Conservation (phyloP, 2,329 filamentous ascomycete genomes). For the Scopulariopsis brevicaulis region DNA sequence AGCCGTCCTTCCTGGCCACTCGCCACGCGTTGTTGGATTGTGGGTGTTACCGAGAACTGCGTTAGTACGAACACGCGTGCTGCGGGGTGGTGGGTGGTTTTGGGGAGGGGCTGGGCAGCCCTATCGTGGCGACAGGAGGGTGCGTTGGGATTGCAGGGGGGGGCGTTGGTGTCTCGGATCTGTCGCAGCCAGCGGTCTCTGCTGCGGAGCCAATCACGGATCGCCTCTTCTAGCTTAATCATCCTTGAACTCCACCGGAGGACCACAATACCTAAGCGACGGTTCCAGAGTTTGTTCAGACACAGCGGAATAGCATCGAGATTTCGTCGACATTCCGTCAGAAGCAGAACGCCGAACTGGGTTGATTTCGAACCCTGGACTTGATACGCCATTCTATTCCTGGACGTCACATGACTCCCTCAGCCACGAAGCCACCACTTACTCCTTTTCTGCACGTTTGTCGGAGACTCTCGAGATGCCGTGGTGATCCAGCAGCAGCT, state of each 20-base stretch:
- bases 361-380: background rate
- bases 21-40: background rate
- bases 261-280: background rate
- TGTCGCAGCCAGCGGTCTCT: conserved; percentile 1
- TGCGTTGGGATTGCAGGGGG: conserved; percentile 4
- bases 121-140: background rate
- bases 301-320: background rate
- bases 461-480: conserved; percentile 1
- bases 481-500: conserved; percentile 3
- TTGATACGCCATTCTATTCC: background rate
- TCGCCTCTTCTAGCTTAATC: background rate
- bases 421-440: background rate
- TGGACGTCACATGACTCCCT: background rate
- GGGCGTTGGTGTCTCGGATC: conserved; percentile 2
- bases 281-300: background rate
- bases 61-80: background rate
- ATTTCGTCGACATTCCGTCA: background rate
- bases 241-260: background rate
- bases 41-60: background rate
- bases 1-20: background rate
- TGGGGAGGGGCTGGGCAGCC: background rate
- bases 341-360: background rate
- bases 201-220: background rate
- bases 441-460: background rate
- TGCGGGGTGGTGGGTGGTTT: background rate